Evolutionary conservation across 2,329 filamentous ascomycete species (phyloP), one percentile per base, ranked within the genome.

Genomic region (Escovopsis weberi): DNA sequence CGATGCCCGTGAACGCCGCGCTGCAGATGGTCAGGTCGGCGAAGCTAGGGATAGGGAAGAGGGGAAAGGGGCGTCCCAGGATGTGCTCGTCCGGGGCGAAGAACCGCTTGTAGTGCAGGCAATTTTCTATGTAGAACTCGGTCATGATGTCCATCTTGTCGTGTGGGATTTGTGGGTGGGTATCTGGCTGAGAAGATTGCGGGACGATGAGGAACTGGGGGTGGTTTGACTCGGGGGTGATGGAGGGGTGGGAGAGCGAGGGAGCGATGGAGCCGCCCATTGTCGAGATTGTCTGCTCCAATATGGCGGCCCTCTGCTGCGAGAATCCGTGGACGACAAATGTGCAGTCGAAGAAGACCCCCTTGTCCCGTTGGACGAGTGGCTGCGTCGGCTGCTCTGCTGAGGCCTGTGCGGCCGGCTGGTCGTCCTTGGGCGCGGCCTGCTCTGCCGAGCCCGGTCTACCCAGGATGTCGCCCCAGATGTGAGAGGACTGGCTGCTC

Each of bases 71-170:
- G 6, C 76, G 77, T 45, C 85, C 87, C 23, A 93, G 72, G 35
- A 84, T 70, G 23, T 91, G 78, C 4, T 75, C 68, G 41, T 69
- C 65, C 5, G 87, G 85, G 28, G 82, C 67, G 38, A 85, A 69
- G 51, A 89, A 74, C 26, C 64, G 66, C 59, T 85, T 91, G 48
- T 76, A 75, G 56, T 88, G 79, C 34, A 98, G 66, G 57, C 89
- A 96, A 39, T 78, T 77, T 62, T 98, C 91, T 41, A 98, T 71
- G 74, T 89, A 98, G 70, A 91, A 93, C 56, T 94, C 87, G 10
- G 87, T 96, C 30, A 94, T 78, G 37, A 73, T 57, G 40, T 68
- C 57, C 7, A 74, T 55, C 26, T 59, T 48, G 18, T 62, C 64
- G 38, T 64, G 58, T 4, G 54, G 52, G 8, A 56, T 44, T 8